Percentiles rank a stretch among this genome's conserved stretches.
Conservation (phyloP, 2,329 filamentous ascomycete species). For the Cladosporium colombiae region DNA sequence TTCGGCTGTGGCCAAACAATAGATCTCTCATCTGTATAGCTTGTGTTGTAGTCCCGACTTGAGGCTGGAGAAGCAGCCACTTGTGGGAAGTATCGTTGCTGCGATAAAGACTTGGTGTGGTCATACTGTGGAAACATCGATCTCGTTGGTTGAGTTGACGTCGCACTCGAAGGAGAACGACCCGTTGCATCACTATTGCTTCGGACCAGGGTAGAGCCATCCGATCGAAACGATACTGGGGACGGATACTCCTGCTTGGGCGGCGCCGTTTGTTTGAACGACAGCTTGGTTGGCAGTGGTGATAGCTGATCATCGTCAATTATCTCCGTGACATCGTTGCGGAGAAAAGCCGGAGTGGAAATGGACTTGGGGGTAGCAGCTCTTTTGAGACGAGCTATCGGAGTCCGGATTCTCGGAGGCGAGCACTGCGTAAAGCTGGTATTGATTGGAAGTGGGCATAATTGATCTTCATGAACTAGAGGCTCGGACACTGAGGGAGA, state of each 20-base stretch:
- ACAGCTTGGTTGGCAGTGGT: constrained; percentile 29
- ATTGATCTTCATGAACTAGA: constrained; percentile 27
- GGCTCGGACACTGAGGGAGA: constrained; percentile 5
- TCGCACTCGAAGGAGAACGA: constrained; percentile 3
- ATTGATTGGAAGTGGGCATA: constrained; percentile 32
- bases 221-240: constrained; percentile 19
- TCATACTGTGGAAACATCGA: constrained; percentile 80
- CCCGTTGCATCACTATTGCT: constrained; percentile 19
- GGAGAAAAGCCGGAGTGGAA: constrained; percentile 20
- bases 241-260: constrained; percentile 23
- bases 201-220: constrained; percentile 7
- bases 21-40: background rate
- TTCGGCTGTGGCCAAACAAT: background rate
- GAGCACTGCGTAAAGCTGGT: constrained; percentile 25
- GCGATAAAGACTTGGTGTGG: constrained; percentile 63
- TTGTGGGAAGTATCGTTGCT: constrained; percentile 70
- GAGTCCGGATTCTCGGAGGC: constrained; percentile 12
- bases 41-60: background rate
- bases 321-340: constrained; percentile 17
- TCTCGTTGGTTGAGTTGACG: constrained; percentile 49
- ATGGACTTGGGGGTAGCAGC: constrained; percentile 16
- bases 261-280: constrained; percentile 25
- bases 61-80: constrained; percentile 58
- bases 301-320: constrained; percentile 30
- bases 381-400: constrained; percentile 3